phyloP scores from a whole-genome alignment of 164 flowering plant species.

The Malania oleifera region DNA sequence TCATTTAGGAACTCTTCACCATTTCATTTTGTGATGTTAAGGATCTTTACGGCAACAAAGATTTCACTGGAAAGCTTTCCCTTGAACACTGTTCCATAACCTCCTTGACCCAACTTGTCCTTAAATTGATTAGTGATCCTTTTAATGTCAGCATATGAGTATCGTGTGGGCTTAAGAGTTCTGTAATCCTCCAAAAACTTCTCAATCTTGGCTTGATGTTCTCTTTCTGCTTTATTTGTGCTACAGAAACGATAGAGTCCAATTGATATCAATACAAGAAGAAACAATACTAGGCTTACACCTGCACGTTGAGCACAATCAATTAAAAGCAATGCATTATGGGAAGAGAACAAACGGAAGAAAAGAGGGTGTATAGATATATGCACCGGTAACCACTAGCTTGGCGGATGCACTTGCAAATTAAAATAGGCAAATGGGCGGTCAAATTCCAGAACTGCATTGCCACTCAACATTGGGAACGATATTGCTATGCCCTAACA shows the following conservation, averaged over 20 bases:
- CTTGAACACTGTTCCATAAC: slow-evolving; percentile 14
- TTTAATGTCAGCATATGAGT: slow-evolving; percentile 20
- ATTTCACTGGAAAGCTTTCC: slow-evolving; percentile 16
- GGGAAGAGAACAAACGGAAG: neutral
- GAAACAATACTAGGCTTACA: neutral
- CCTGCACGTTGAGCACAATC: neutral
- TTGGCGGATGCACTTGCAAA: neutral
- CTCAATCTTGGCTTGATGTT: slow-evolving; percentile 10
- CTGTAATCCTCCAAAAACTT: slow-evolving; percentile 25
- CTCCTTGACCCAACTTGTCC: slow-evolving; percentile 21
- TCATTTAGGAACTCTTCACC: slow-evolving; percentile 3
- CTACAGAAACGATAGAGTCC: neutral
- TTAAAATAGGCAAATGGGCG: neutral
- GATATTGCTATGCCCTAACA: neutral
- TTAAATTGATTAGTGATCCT: slow-evolving; percentile 16
- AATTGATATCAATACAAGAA: neutral
- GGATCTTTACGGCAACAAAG: slow-evolving; percentile 23
- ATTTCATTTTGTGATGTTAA: slow-evolving; percentile 4
- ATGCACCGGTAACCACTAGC: neutral
- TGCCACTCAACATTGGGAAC: neutral
- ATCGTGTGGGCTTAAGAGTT: slow-evolving; percentile 21
- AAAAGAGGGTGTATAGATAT: neutral
- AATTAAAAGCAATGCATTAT: neutral
- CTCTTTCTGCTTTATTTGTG: neutral
- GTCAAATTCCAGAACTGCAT: neutral